These are phyloP conservation scores for Exobasidium cylindrosporum DNA, from an alignment of 1,284 basidiomycete genomes.

Conservation along the genomic window DNA sequence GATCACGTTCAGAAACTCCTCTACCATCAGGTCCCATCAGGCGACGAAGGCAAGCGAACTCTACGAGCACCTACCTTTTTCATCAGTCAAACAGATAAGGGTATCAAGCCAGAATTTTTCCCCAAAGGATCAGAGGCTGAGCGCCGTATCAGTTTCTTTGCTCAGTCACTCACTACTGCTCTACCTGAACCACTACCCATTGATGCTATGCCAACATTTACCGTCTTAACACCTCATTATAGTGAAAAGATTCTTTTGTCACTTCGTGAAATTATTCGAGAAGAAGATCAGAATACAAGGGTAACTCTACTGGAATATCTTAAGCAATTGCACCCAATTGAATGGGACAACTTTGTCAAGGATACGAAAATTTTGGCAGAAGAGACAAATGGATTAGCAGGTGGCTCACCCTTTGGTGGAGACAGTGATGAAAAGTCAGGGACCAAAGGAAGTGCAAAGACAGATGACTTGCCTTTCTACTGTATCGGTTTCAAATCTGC, in stretches of 20 bases:
- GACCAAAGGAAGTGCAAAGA: slow-evolving; percentile 53
- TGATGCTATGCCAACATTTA: slow-evolving; percentile 55
- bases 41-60: slow-evolving; percentile 53
- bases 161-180: slow-evolving; percentile 52
- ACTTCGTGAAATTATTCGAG: slow-evolving; percentile 54
- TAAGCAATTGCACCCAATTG: slow-evolving; percentile 94
- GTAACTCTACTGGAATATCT: slow-evolving; percentile 63
- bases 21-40: slow-evolving; percentile 55
- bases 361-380: slow-evolving; percentile 99
- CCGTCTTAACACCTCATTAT: slow-evolving; percentile 55
- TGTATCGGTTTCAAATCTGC: slow-evolving; percentile 99
- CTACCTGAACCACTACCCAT: slow-evolving; percentile 54
- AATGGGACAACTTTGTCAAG: slow-evolving; percentile 99
- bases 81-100: slow-evolving; percentile 54
- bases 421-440: slow-evolving; percentile 48
- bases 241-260: slow-evolving; percentile 55
- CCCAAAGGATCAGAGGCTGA: slow-evolving; percentile 55
- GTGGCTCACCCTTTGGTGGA: slow-evolving; percentile 68
- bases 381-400: slow-evolving; percentile 83
- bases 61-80: slow-evolving; percentile 55
- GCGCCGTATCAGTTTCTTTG: slow-evolving; percentile 55
- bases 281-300: slow-evolving; percentile 56
- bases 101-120: slow-evolving; percentile 55
- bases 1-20: slow-evolving; percentile 55
- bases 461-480: slow-evolving; percentile 95